Evolutionary conservation across 805 yeast genomes (phyloP), one percentile per base, ranked within the genome.

Genomic region (Blastobotrys chiropterorum): DNA sequence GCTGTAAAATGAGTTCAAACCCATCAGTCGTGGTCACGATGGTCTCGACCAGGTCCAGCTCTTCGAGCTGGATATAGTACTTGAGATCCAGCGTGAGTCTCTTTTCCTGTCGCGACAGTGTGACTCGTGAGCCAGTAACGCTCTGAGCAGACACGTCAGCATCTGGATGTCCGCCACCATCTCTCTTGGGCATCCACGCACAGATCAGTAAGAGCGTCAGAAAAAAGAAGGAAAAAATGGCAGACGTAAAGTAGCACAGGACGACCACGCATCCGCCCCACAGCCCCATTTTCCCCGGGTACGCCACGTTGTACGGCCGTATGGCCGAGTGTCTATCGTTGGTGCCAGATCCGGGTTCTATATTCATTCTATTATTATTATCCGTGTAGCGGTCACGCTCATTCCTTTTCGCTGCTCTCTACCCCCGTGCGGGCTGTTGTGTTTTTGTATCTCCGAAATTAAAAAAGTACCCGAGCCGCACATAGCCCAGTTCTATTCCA

Each of bases 1-100:
- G 79, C 62, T 86, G 82, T 45, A 90, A 65, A 0, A 75, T 74
- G n/a, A 92, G 68, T 1, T 81, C 71, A 64, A 79, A 90, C 0
- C 97, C 97, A 66, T 94, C 98, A 14, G 74, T 73, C 0, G 98
- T 90, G 7, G 79, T 72, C 1, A 90, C 72, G 31, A 73, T 77
- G 62, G 78, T 80, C 51, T 77, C 82, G 44, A 75, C 76, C 38
- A 89, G 70, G 14, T 77, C 81, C 15, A 86, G 69, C 0, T 82
- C 86, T 47, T 83, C 68, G 30, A 82, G 73, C 40, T 72, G 69
- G 14, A 85, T 83, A 63, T 90, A 92, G 63, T 86, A 88, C 21
- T 77, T 65, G 47, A 92, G 68, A 55, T 83, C 83, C 19, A 81
- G 75, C 13, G 71, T 71, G 8, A 81, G 67, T 51, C 58, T 64